phyloP scores from a whole-genome alignment of 495 filamentous ascomycete genomes.

The Melanomma pulvis-pyrius region DNA sequence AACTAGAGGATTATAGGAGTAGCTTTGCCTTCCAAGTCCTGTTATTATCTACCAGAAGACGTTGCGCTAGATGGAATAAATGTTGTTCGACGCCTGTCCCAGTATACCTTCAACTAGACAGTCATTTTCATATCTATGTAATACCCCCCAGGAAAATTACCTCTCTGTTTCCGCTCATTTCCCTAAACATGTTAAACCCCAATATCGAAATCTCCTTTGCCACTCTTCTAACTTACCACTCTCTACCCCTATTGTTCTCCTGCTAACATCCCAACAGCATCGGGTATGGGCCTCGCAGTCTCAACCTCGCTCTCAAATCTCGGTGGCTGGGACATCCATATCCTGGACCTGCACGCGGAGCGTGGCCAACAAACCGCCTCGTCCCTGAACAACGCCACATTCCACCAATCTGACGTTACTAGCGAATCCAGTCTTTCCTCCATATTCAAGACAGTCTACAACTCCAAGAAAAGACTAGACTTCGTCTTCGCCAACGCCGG shows the following conservation, averaged over 20 bases:
- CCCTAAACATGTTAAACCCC: neutral
- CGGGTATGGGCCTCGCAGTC: slow-evolving; percentile 45
- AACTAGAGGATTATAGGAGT: too few relatives aligned
- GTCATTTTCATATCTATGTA: too few relatives aligned
- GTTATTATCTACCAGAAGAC: neutral
- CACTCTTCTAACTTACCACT: neutral
- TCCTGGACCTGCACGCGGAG: slow-evolving; percentile 38
- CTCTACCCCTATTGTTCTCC: neutral
- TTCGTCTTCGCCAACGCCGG: slow-evolving; percentile 48
- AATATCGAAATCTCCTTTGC: neutral
- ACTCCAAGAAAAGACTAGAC: slow-evolving; percentile 35
- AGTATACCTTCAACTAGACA: too few relatives aligned
- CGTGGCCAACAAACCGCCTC: slow-evolving; percentile 29
- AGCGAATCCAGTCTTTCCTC: slow-evolving; percentile 30
- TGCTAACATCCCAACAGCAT: slow-evolving; percentile 18
- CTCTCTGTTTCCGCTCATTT: too few relatives aligned
- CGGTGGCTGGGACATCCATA: slow-evolving; percentile 36
- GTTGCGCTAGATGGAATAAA: neutral
- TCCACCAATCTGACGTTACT: slow-evolving; percentile 39
- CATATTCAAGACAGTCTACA: slow-evolving; percentile 37
- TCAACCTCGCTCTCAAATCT: slow-evolving; percentile 32
- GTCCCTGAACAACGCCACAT: slow-evolving; percentile 21
- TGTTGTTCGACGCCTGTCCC: too few relatives aligned
- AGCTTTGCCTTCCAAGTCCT: neutral
- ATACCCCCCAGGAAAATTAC: too few relatives aligned